phyloP scores from a whole-genome alignment of 495 filamentous ascomycete species.

The Annulohypoxylon bovei region DNA sequence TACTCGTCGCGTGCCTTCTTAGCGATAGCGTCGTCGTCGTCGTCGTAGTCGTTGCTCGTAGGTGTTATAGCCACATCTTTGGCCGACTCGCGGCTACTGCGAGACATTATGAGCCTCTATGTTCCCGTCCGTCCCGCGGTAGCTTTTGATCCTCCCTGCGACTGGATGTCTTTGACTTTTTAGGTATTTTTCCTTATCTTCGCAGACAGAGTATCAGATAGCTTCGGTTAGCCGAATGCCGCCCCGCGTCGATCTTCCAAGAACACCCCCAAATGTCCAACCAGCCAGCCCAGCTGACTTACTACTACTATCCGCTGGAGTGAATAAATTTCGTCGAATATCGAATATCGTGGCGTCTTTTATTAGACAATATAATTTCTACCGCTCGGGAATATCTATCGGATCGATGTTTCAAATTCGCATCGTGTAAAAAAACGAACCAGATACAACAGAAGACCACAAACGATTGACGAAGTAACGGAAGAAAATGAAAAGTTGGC shows the following conservation, averaged over 20 bases:
- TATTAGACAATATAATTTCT: neutral
- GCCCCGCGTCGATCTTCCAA: slow-evolving; percentile 33
- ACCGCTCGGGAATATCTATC: neutral
- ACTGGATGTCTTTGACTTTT: neutral
- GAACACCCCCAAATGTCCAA: neutral
- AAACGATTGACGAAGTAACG: neutral
- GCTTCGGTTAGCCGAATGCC: slow-evolving; percentile 17
- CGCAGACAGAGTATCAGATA: neutral
- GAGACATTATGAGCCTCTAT: slow-evolving; percentile 20
- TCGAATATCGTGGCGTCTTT: slow-evolving; percentile 7
- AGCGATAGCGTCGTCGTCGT: slow-evolving; percentile 18
- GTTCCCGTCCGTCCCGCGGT: slow-evolving; percentile 26
- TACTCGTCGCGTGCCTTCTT: slow-evolving; percentile 36
- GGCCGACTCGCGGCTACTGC: slow-evolving; percentile 15
- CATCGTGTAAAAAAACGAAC: slow-evolving; percentile 2
- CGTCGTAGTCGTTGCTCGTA: slow-evolving; percentile 8
- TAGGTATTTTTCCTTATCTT: neutral
- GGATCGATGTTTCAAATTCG: slow-evolving; percentile 14
- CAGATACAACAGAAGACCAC: neutral
- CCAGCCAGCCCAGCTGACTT: slow-evolving; percentile 34
- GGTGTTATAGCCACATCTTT: slow-evolving; percentile 2
- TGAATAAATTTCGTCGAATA: neutral
- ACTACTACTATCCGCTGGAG: neutral
- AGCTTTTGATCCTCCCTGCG: neutral
- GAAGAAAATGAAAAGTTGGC: neutral